Evolutionary conservation across 2,329 filamentous ascomycete species (phyloP).

Genomic region (Zymoseptoria pseudotritici): DNA sequence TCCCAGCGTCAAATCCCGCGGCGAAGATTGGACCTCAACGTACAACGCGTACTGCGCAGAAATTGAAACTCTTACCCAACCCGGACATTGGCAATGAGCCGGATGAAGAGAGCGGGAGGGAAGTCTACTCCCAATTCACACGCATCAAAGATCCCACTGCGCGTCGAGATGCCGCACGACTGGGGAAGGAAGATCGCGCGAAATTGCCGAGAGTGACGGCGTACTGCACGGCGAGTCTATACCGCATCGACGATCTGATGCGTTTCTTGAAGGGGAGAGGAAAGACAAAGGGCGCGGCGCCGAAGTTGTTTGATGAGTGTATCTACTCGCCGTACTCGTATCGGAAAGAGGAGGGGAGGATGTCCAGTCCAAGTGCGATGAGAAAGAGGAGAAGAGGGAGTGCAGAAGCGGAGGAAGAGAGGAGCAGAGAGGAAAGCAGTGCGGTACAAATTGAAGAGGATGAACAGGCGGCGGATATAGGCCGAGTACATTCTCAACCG

Average conservation of each 20-base stretch:
- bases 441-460: constrained; percentile 14
- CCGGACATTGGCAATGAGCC: constrained; percentile 70
- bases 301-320: constrained; percentile 94
- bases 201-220: constrained; percentile 85
- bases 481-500: constrained; percentile 30
- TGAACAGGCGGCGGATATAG: constrained; percentile 5
- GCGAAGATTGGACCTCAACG: constrained; percentile 87
- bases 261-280: constrained; percentile 80
- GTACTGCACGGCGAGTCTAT: constrained; percentile 89
- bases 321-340: constrained; percentile 94
- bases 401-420: constrained; percentile 11
- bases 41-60: constrained; percentile 92
- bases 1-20: constrained; percentile 34
- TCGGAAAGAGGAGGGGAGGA: constrained; percentile 28
- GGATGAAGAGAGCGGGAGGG: constrained; percentile 86
- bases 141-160: constrained; percentile 95
- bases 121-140: constrained; percentile 97
- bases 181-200: constrained; percentile 89
- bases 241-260: constrained; percentile 83
- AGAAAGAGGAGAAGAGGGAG: constrained; percentile 6
- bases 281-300: constrained; percentile 69
- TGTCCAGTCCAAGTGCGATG: constrained; percentile 24
- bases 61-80: constrained; percentile 92
- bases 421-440: constrained; percentile 2
- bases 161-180: constrained; percentile 77